Percentiles rank a stretch among this genome's conserved stretches.
Conservation (phyloP, 2,329 filamentous ascomycete species). For the Aspergillus piperis region DNA sequence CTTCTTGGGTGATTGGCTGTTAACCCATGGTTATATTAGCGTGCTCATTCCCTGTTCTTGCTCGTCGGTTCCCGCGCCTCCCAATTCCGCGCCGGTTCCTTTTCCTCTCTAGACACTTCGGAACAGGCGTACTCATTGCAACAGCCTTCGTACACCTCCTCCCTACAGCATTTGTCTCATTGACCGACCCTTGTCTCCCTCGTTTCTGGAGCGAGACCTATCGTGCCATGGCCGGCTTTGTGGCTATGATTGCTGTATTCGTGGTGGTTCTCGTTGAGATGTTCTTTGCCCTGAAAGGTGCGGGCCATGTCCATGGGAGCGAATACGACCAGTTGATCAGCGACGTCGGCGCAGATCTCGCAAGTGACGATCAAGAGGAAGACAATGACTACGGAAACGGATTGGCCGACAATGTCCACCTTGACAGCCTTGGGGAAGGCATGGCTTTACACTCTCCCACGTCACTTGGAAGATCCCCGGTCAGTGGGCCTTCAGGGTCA, state of each 20-base stretch:
- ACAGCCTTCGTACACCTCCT: slow-evolving; percentile 63
- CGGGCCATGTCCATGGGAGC: slow-evolving; percentile 58
- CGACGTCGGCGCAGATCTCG: slow-evolving; percentile 25
- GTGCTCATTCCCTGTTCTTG: slow-evolving; percentile 63
- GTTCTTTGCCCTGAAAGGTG: slow-evolving; percentile 74
- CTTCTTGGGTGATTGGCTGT: neutral
- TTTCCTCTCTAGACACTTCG: slow-evolving; percentile 62
- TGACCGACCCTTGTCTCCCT: slow-evolving; percentile 69
- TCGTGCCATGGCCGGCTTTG: slow-evolving; percentile 73
- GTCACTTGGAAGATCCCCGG: slow-evolving; percentile 17
- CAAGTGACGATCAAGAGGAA: slow-evolving; percentile 21
- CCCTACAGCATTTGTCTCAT: slow-evolving; percentile 61
- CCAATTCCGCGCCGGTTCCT: slow-evolving; percentile 61
- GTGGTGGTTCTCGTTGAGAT: slow-evolving; percentile 85
- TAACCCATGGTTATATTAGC: slow-evolving; percentile 40
- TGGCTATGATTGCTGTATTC: slow-evolving; percentile 80
- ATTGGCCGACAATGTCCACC: slow-evolving; percentile 23
- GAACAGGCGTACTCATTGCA: slow-evolving; percentile 59
- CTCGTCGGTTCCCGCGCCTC: slow-evolving; percentile 60
- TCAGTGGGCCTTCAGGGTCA: slow-evolving; percentile 13
- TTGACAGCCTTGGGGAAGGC: slow-evolving; percentile 18
- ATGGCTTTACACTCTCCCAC: slow-evolving; percentile 13
- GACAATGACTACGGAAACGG: slow-evolving; percentile 27
- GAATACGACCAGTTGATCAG: slow-evolving; percentile 53
- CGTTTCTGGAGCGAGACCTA: slow-evolving; percentile 79